These are phyloP conservation scores for Dothistroma septosporum DNA, from an alignment of 2,329 filamentous ascomycete species.

Conservation along the genomic window DNA sequence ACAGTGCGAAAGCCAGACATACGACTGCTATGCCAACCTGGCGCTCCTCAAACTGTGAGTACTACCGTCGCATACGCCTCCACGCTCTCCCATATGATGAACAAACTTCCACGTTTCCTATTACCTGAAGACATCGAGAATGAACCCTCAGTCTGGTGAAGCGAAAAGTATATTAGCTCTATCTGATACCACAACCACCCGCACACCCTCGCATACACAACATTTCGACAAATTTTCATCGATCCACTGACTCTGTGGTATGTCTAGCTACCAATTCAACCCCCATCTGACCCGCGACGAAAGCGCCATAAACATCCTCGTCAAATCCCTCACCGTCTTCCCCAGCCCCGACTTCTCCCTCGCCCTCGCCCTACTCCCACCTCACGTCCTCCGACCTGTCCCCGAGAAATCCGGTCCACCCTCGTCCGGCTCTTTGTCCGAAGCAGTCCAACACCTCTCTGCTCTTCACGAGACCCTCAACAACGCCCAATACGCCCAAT, in stretches of 20 bases:
- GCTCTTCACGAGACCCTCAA: constrained; percentile 82
- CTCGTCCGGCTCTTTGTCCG: constrained; percentile 64
- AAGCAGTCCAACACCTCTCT: constrained; percentile 85
- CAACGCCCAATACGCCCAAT: constrained; percentile 81
- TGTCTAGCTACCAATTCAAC: constrained; percentile 92
- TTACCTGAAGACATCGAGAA: constrained; percentile 70
- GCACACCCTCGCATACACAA: constrained; percentile 3
- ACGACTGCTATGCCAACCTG: constrained; percentile 95
- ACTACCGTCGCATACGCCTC: neutral
- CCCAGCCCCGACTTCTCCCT: constrained; percentile 93
- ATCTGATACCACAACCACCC: constrained; percentile 56
- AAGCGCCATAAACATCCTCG: constrained; percentile 96
- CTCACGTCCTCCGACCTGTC: constrained; percentile 64
- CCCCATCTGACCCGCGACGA: constrained; percentile 95
- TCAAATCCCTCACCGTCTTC: constrained; percentile 96
- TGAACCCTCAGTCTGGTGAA: constrained; percentile 58
- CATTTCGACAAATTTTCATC: neutral
- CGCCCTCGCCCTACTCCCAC: constrained; percentile 86
- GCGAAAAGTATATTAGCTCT: constrained; percentile 64
- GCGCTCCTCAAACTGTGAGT: constrained; percentile 96
- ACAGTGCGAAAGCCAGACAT: constrained; percentile 92
- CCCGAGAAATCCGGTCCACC: constrained; percentile 46
- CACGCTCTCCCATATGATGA: constrained; percentile 60
- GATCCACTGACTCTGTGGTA: constrained; percentile 9
- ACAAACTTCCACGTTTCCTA: constrained; percentile 82